These are phyloP conservation scores for Corymbia maculata DNA, from an alignment of 345 rosid species.

Conservation along the genomic window DNA sequence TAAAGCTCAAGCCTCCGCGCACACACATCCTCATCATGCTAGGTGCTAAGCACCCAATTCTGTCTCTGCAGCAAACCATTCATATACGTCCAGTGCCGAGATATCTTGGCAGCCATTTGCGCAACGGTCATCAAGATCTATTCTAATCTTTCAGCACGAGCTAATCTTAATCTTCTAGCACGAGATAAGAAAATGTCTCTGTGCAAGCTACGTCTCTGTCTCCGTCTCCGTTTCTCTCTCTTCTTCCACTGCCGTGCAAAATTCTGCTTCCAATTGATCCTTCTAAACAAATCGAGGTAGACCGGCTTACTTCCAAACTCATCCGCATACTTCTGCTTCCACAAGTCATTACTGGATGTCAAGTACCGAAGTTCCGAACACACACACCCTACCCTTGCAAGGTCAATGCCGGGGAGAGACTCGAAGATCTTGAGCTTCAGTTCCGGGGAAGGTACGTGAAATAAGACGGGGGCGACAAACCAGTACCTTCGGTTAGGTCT, in stretches of 20 bases:
- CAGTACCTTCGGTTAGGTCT: constrained; percentile 37
- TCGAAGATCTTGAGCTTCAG: constrained; percentile 57
- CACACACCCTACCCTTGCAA: constrained; percentile 41
- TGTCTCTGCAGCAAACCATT: background rate
- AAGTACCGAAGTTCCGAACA: constrained; percentile 31
- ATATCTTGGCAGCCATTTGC: background rate
- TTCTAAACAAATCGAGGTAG: background rate
- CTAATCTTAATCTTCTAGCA: background rate
- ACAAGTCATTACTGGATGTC: constrained; percentile 37
- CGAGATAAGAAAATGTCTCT: too few species aligned
- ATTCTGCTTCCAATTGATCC: constrained; percentile 29
- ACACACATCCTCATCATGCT: background rate
- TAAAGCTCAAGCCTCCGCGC: background rate
- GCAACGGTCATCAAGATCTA: background rate
- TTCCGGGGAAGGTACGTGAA: constrained; percentile 47
- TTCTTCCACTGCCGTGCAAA: constrained; percentile 18
- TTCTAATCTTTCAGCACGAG: background rate
- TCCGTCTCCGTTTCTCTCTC: too few species aligned
- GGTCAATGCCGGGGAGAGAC: constrained; percentile 38
- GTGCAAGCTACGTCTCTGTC: too few species aligned
- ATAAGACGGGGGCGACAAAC: constrained; percentile 44
- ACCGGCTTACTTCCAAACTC: constrained; percentile 13
- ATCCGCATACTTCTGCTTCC: constrained; percentile 44
- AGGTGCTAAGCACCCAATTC: background rate
- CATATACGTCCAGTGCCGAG: background rate